Evolutionary conservation across 805 yeast species (phyloP), one percentile per base, ranked within the genome.

Genomic region (Candida verbasci): DNA sequence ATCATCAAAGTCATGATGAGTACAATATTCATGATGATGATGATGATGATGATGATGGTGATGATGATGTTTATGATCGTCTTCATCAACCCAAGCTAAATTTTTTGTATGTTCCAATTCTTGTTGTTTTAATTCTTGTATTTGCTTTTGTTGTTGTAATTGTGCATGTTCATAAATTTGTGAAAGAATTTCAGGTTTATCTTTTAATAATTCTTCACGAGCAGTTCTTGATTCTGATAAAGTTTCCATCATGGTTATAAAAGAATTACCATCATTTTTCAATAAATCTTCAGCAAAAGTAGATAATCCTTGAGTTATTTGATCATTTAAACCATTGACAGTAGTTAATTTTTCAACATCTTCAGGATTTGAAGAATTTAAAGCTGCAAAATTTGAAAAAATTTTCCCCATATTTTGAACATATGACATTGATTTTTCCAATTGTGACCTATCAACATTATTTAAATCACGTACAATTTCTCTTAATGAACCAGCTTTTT

Each of bases 221-320:
- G 48, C 61, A 27, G 42, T 50, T 55, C 56, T 65, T 48, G 78
- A 70, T 39, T 73, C 72, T 3, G 87, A 85, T 30, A 85, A 64
- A 36, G 78, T 72, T 55, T 86, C 94, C 76, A 88, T 81, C 72
- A 86, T 80, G 44, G 81, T 81, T 22, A 86, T 72, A 44, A 87
- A 85, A 28, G 79, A 75, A 44, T 74, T 72, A n/a, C 95, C 95
- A 43, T 83, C 86, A 51, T 80, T 81, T 46, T 76, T 76, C 47
- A 86, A 68, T 18, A 88, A 57, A 50, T 86, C 94, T 46, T 86
- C 94, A 1, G 95, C 93, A 29, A 88, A 60, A 24, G 41, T 53
- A 3, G 58, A 52, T 24, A 60, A 47, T 11, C 58, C 60, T 34
- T 47, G 48, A n/a, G 26, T 9, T 26, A 35, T 24, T 35, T 29